These are phyloP conservation scores for Casaregolazyma suthepensis DNA, from an alignment of 1,139 yeast species.

Conservation along the genomic window DNA sequence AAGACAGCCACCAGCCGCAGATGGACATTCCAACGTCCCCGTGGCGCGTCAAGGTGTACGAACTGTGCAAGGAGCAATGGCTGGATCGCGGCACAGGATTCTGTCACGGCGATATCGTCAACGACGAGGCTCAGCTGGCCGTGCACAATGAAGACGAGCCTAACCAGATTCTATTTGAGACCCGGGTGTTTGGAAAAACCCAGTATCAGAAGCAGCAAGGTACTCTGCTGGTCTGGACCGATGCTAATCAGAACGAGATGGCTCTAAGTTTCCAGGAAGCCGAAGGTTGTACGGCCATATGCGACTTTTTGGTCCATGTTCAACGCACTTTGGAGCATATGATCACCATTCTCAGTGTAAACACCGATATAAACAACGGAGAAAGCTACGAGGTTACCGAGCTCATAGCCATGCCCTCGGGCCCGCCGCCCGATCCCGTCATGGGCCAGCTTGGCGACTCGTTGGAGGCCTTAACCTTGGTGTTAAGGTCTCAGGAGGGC, in stretches of 20 bases:
- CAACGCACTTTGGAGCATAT: slow-evolving; percentile 61
- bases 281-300: slow-evolving; percentile 78
- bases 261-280: slow-evolving; percentile 92
- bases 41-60: slow-evolving; percentile 83
- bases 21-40: slow-evolving; percentile 34
- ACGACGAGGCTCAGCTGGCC: slow-evolving; percentile 47
- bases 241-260: slow-evolving; percentile 66
- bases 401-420: slow-evolving; percentile 72
- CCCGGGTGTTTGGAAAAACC: slow-evolving; percentile 63
- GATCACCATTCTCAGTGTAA: slow-evolving; percentile 68
- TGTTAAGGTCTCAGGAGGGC: slow-evolving; percentile 26
- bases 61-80: slow-evolving; percentile 80
- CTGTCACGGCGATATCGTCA: slow-evolving; percentile 60
- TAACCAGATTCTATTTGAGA: slow-evolving; percentile 54
- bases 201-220: slow-evolving; percentile 94
- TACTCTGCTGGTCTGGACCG: slow-evolving; percentile 93
- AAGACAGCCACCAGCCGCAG: not conserved
- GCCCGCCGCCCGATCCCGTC: slow-evolving; percentile 57
- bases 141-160: slow-evolving; percentile 69
- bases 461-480: slow-evolving; percentile 35
- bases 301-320: slow-evolving; percentile 69
- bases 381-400: slow-evolving; percentile 50
- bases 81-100: slow-evolving; percentile 89
- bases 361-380: slow-evolving; percentile 40
- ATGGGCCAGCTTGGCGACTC: slow-evolving; percentile 40